Conservation (phyloP, 805 yeast genomes). For the Ogataea pignaliae region DNA sequence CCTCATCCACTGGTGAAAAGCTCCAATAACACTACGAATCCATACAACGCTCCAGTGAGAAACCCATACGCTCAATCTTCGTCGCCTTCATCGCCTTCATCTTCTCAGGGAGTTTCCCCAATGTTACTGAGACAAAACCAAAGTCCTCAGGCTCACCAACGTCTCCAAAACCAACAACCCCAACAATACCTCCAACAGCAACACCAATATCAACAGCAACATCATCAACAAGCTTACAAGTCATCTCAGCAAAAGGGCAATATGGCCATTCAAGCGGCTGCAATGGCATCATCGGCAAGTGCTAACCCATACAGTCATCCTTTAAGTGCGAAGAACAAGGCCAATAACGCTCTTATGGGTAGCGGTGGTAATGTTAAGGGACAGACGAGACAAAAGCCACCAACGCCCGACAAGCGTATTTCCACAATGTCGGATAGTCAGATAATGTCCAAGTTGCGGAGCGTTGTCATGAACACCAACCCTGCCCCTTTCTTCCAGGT, state of each 20-base stretch:
- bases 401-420: constrained; percentile 38
- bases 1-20: too few species aligned
- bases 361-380: constrained; percentile 9
- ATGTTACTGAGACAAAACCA: constrained; percentile 1
- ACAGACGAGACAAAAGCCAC: not conserved
- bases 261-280: constrained; percentile 29
- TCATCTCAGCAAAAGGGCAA: constrained; percentile 12
- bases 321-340: constrained; percentile 27
- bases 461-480: constrained; percentile 78
- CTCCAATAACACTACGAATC: not conserved
- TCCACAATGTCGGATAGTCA: constrained; percentile 80
- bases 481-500: constrained; percentile 80
- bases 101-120: not conserved
- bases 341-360: constrained; percentile 14
- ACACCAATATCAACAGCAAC: constrained; percentile 20
- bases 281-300: constrained; percentile 20
- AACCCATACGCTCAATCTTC: constrained; percentile 7
- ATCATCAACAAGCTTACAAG: constrained; percentile 10
- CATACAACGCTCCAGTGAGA: constrained; percentile 2
- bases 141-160: constrained; percentile 6
- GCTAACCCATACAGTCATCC: constrained; percentile 18
- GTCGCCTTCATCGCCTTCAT: constrained; percentile 3
- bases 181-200: constrained; percentile 17
- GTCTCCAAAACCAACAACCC: constrained; percentile 15
- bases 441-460: constrained; percentile 70